phyloP scores from a whole-genome alignment of 2,329 filamentous ascomycete species.

The Sclerotinia spermophila region DNA sequence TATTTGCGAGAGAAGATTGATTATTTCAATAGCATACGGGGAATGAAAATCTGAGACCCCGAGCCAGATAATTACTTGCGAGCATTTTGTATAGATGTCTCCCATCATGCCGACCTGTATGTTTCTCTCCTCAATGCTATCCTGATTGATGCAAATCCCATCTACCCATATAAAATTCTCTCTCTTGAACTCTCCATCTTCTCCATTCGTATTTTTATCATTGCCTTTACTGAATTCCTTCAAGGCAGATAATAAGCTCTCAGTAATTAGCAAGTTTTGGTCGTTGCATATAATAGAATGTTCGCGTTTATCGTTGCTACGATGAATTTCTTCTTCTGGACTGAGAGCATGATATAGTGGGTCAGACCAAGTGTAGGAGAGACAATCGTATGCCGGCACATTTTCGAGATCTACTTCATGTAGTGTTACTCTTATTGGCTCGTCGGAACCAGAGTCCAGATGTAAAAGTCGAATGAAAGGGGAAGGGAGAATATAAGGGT shows the following conservation, averaged over 20 bases:
- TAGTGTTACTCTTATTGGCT: conserved; percentile 11
- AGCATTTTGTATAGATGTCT: conserved; percentile 18
- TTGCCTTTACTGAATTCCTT: conserved; percentile 3
- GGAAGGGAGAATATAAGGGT: not conserved
- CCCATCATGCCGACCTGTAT: conserved; percentile 23
- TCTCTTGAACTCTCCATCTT: not conserved
- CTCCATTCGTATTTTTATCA: not conserved
- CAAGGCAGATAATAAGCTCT: not conserved
- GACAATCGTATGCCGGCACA: conserved; percentile 10
- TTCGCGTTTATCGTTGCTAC: not conserved
- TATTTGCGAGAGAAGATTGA: not conserved
- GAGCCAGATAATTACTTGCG: conserved; percentile 22
- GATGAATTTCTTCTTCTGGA: not conserved
- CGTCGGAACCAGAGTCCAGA: not conserved
- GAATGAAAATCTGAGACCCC: conserved; percentile 15
- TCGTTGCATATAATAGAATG: conserved; percentile 11
- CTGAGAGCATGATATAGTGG: conserved; percentile 15
- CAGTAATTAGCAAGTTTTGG: not conserved
- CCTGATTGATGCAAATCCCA: conserved; percentile 24
- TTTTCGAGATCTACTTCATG: not conserved
- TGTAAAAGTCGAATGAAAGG: conserved; percentile 11
- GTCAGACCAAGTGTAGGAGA: conserved; percentile 20
- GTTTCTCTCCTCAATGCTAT: conserved; percentile 13
- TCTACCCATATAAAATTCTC: conserved; percentile 22
- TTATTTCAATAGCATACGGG: conserved; percentile 10